Evolutionary conservation across 2,329 filamentous ascomycete genomes (phyloP), one percentile per base, ranked within the genome.

Genomic region (Pseudonectria foliicola): DNA sequence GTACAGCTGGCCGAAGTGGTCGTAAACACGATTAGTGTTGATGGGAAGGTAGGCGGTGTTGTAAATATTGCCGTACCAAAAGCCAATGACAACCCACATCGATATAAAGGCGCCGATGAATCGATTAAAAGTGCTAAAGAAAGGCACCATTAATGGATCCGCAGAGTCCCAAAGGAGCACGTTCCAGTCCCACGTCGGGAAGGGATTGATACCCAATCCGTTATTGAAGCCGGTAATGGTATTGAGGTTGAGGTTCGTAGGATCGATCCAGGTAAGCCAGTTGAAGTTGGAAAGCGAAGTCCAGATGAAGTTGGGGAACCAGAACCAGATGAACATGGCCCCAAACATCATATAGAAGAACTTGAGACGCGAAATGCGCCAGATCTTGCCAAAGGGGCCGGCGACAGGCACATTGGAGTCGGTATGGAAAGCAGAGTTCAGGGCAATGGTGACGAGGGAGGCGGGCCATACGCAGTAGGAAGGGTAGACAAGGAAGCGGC

Each of bases 81-180:
- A 50, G 16, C 60, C 72, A 3, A 73, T 54, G 11, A 76, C 62
- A 11, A 81, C 60, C 59, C 73, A 70, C 46, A 70, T 68, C 28
- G 68, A 72, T 24, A 73, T 43, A 10, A 77, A 63, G 32, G 73
- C 66, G 21, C 77, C 77, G 29, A 78, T 57, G 41, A 80, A 63
- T 14, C 71, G 74, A 54, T 83, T 83, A 35, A 76, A 63, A 28
- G 78, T 80, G 18, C 72, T 73, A 57, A 77, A 72, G 49, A 70
- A 71, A 4, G 71, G 70, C 7, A 68, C 61, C 61, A 69, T 67
- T 34, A 68, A 57, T 2, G 65, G 65, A 37, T 68, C 64, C 44
- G 60, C 50, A 26, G 60, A 62, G 33, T 63, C 60, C 60, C 60
- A 63, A 4, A 66, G 59, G 13, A 68, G 43, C 29, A 67, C 52